phyloP scores from a whole-genome alignment of 768 basidiomycete species.

The Guyanaporus albipodus region DNA sequence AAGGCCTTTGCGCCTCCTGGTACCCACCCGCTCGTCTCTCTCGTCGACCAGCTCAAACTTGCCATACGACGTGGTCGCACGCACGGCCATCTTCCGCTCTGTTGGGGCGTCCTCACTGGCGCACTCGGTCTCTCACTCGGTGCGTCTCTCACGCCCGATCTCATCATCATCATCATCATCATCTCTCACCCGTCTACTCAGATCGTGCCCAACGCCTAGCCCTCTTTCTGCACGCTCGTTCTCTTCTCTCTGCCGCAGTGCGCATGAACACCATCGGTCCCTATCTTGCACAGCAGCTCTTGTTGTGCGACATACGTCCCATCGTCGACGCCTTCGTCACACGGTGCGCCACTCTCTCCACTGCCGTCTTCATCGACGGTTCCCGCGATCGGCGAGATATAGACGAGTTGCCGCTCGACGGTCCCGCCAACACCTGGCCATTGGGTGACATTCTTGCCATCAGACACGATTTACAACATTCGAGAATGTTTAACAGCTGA shows the following conservation, averaged over 20 bases:
- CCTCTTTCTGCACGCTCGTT: slow-evolving; percentile 88
- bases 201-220: slow-evolving; percentile 84
- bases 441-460: slow-evolving; percentile 88
- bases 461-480: slow-evolving; percentile 93
- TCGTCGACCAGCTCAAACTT: slow-evolving; percentile 70
- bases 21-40: slow-evolving; percentile 12
- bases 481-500: slow-evolving; percentile 88
- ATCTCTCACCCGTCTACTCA: slow-evolving; percentile 30
- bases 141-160: slow-evolving; percentile 31
- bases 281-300: slow-evolving; percentile 84
- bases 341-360: slow-evolving; percentile 46
- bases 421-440: slow-evolving; percentile 93
- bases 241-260: slow-evolving; percentile 87
- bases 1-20: slow-evolving; percentile 68
- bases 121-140: slow-evolving; percentile 72
- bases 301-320: slow-evolving; percentile 68
- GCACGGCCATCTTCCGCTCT: slow-evolving; percentile 82
- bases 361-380: slow-evolving; percentile 35
- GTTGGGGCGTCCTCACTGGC: slow-evolving; percentile 85
- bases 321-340: slow-evolving; percentile 55
- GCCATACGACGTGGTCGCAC: slow-evolving; percentile 59
- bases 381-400: not conserved
- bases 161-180: too few relatives aligned
- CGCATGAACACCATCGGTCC: slow-evolving; percentile 91
- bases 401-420: slow-evolving; percentile 34